Evolutionary conservation across 305 asterid species (phyloP).

Genomic region (Nicotiana rustica): DNA sequence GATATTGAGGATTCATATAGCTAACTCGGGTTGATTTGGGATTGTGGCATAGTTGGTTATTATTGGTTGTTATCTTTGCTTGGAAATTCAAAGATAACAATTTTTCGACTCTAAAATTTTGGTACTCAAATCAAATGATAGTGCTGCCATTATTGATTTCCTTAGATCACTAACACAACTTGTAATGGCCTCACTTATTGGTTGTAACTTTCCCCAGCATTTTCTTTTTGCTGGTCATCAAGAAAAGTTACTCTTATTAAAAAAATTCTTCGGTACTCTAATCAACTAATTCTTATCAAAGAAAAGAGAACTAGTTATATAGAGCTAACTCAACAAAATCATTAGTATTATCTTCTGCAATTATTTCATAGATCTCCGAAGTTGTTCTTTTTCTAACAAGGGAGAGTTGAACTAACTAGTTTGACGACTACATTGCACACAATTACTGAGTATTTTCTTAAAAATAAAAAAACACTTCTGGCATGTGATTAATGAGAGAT

Average conservation of each 20-base stretch:
- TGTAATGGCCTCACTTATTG: neutral
- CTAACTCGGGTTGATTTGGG: slow-evolving; percentile 21
- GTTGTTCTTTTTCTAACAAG: neutral
- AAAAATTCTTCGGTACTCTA: neutral
- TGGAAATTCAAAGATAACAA: slow-evolving; percentile 15
- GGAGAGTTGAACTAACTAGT: slow-evolving; percentile 18
- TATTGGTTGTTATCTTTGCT: slow-evolving; percentile 12
- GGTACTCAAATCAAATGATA: neutral
- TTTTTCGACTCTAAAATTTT: neutral
- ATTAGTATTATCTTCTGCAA: neutral
- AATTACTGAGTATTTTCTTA: neutral
- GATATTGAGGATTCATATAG: slow-evolving; percentile 3
- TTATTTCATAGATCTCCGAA: slow-evolving; percentile 5
- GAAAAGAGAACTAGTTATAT: slow-evolving; percentile 9
- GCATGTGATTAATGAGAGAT: neutral
- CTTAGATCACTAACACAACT: neutral
- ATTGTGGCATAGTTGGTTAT: slow-evolving; percentile 13
- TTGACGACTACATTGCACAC: neutral
- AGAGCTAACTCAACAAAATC: slow-evolving; percentile 25
- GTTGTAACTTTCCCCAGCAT: slow-evolving; percentile 13
- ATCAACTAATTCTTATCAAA: slow-evolving; percentile 4
- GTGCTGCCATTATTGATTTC: slow-evolving; percentile 22
- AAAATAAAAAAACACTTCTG: neutral
- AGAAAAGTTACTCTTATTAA: neutral
- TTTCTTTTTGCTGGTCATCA: neutral